These are phyloP conservation scores for Phytopythium helicoides DNA, from an alignment of 352 stramenopile species.

Conservation along the genomic window DNA sequence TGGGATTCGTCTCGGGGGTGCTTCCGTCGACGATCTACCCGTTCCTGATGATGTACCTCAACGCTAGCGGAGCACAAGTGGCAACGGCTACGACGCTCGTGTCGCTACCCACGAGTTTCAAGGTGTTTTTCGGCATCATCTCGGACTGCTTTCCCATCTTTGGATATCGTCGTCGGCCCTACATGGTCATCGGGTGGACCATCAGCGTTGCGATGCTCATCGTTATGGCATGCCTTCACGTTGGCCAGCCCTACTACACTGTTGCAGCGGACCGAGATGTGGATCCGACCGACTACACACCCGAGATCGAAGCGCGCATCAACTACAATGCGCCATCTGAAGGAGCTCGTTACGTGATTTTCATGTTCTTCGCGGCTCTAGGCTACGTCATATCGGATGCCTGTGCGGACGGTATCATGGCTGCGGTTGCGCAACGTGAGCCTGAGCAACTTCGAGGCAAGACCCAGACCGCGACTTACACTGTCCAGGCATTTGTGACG, in stretches of 20 bases:
- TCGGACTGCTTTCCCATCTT: slow-evolving; percentile 55
- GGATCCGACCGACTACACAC: slow-evolving; percentile 23
- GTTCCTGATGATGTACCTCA: slow-evolving; percentile 45
- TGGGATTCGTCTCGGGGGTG: slow-evolving; percentile 37
- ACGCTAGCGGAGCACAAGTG: slow-evolving; percentile 27
- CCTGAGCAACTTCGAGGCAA: slow-evolving; percentile 36
- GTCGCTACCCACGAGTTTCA: slow-evolving; percentile 46
- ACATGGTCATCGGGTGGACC: slow-evolving; percentile 54
- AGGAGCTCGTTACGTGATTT: slow-evolving; percentile 32
- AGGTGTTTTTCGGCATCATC: slow-evolving; percentile 56
- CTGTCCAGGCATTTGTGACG: slow-evolving; percentile 30
- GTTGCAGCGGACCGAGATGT: slow-evolving; percentile 22
- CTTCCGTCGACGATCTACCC: slow-evolving; percentile 33
- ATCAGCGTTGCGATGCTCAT: slow-evolving; percentile 36
- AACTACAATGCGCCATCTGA: slow-evolving; percentile 33
- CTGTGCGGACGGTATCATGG: slow-evolving; percentile 44
- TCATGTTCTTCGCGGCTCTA: slow-evolving; percentile 44
- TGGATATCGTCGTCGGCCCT: slow-evolving; percentile 46
- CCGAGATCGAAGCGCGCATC: slow-evolving; percentile 13
- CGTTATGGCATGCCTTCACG: slow-evolving; percentile 35
- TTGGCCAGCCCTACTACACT: slow-evolving; percentile 44
- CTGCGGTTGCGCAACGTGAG: slow-evolving; percentile 52
- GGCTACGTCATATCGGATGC: slow-evolving; percentile 47
- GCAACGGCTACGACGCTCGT: slow-evolving; percentile 36
- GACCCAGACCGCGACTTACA: slow-evolving; percentile 49